A percentile compares a stretch with the other conserved stretches of the same genome.
phyloP scores from a whole-genome alignment of 2,329 filamentous ascomycete species.

The Tolypocladium guangdongense region DNA sequence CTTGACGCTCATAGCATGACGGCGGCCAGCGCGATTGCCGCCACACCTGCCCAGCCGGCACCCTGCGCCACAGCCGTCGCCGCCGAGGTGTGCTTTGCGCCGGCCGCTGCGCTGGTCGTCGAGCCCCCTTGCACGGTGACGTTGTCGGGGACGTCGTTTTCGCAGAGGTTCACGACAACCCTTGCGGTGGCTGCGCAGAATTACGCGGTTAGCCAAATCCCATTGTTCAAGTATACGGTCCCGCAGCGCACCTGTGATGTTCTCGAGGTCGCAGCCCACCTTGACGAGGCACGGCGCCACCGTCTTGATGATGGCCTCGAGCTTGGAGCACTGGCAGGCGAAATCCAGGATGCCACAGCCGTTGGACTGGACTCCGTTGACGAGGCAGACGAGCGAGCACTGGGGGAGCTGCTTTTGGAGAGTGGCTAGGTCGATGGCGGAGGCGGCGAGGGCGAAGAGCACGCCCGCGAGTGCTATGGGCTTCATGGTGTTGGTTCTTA shows the following conservation, averaged over 20 bases:
- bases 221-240: neutral
- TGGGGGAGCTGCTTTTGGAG: constrained; percentile 19
- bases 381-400: constrained; percentile 28
- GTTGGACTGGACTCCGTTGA: constrained; percentile 15
- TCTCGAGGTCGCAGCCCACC: constrained; percentile 21
- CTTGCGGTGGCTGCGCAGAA: neutral
- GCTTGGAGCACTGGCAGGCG: constrained; percentile 26
- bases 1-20: neutral
- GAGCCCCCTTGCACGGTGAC: neutral
- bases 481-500: neutral
- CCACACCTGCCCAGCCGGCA: neutral
- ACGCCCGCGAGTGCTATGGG: neutral
- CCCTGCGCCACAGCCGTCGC: neutral
- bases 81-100: neutral
- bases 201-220: neutral
- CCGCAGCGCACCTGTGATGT: constrained; percentile 19
- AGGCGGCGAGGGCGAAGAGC: constrained; percentile 6
- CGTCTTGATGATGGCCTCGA: constrained; percentile 20
- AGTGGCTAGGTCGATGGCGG: constrained; percentile 7
- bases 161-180: constrained; percentile 3
- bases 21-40: neutral
- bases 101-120: neutral
- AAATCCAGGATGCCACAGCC: constrained; percentile 24
- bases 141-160: neutral
- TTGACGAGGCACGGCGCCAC: constrained; percentile 24